phyloP scores from a whole-genome alignment of 768 basidiomycete genomes.

The Psilocybe sp. region DNA sequence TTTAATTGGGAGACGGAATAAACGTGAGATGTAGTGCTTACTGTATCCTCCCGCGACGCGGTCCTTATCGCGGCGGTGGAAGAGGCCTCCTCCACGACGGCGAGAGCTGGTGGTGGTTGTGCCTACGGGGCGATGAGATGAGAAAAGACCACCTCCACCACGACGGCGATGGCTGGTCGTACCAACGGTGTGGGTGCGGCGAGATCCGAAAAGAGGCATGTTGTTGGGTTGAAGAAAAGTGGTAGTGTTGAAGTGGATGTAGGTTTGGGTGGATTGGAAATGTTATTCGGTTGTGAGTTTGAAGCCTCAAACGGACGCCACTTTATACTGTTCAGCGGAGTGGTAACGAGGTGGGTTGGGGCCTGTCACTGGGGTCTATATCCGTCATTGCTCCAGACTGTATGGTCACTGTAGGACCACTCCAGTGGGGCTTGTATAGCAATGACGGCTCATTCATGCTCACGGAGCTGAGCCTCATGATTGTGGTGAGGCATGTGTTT shows the following conservation, averaged over 20 bases:
- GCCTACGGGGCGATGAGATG: background rate
- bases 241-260: background rate
- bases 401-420: too few relatives aligned
- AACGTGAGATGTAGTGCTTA: conserved; percentile 19
- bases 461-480: too few relatives aligned
- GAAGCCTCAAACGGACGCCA: too few relatives aligned
- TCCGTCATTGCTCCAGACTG: too few relatives aligned
- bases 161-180: background rate
- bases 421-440: too few relatives aligned
- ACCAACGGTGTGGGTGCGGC: background rate
- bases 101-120: conserved; percentile 1
- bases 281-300: background rate
- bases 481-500: too few relatives aligned
- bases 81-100: conserved; percentile 16
- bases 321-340: too few relatives aligned
- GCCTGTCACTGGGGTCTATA: too few relatives aligned
- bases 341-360: too few relatives aligned
- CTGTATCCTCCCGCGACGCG: conserved; percentile 49
- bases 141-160: too few relatives aligned
- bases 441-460: too few relatives aligned
- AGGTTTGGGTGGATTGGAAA: too few relatives aligned
- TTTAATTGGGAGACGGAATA: background rate
- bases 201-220: conserved; percentile 24
- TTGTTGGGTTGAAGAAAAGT: conserved; percentile 2
- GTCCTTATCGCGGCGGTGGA: conserved; percentile 38